These are phyloP conservation scores for Maudiozyma serrabonitensis DNA, from an alignment of 805 yeast species.

Conservation along the genomic window DNA sequence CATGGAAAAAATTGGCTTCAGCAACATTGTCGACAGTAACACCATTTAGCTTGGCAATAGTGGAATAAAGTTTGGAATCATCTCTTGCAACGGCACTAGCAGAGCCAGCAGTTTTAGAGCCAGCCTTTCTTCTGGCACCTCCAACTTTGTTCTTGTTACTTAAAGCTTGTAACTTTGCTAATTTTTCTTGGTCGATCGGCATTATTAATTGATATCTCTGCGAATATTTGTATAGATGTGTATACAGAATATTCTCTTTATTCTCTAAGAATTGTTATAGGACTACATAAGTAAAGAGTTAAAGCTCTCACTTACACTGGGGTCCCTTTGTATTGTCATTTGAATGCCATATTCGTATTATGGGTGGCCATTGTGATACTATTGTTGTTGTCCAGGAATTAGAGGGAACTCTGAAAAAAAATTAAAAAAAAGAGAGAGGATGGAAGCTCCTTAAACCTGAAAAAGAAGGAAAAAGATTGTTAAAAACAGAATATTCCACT, in stretches of 20 bases:
- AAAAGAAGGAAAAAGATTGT: too few species aligned
- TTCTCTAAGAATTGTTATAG: too few species aligned
- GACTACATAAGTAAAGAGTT: too few species aligned
- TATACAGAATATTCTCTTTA: too few species aligned
- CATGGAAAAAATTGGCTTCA: constrained; percentile 96
- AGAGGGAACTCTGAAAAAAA: neutral
- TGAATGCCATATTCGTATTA: too few species aligned
- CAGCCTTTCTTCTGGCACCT: constrained; percentile 84
- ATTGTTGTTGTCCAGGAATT: too few species aligned
- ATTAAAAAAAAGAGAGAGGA: neutral
- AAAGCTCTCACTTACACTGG: too few species aligned
- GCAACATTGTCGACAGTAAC: constrained; percentile 82
- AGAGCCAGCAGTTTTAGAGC: constrained; percentile 44
- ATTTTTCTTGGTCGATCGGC: constrained; percentile 91
- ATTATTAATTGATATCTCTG: constrained; percentile 30
- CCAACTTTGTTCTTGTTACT: constrained; percentile 76
- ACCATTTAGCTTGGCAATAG: constrained; percentile 81
- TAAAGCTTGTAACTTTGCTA: constrained; percentile 78
- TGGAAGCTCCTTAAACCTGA: neutral
- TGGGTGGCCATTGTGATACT: too few species aligned
- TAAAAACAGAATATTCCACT: too few species aligned
- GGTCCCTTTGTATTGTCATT: too few species aligned
- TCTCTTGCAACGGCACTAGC: constrained; percentile 58
- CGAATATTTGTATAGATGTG: neutral
- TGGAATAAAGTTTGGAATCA: constrained; percentile 82